Conservation (phyloP, 73 alveolate species). For the Tetrahymena borealis region DNA sequence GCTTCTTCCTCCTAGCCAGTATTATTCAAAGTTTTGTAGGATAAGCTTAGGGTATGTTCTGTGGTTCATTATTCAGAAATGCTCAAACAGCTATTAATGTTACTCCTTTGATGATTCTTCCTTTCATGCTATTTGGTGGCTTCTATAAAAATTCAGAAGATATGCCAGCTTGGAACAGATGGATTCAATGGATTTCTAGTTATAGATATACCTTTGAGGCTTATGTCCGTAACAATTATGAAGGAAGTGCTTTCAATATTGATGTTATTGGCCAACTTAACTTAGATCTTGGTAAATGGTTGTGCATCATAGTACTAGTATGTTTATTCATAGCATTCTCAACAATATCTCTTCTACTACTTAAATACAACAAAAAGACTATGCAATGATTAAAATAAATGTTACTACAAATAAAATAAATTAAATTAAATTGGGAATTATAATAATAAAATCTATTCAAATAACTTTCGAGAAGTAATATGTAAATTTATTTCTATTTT, state of each 20-base stretch:
- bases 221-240: background rate
- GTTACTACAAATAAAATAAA: too few species aligned
- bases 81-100: conserved; percentile 48
- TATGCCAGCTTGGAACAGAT: background rate
- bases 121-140: background rate
- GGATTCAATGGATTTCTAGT: background rate
- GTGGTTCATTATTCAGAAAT: conserved; percentile 43
- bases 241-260: background rate
- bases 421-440: too few species aligned
- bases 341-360: background rate
- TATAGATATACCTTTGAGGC: background rate
- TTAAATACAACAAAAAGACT: background rate
- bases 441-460: too few species aligned
- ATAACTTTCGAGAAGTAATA: too few species aligned
- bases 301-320: background rate
- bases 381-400: too few species aligned
- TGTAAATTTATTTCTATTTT: too few species aligned
- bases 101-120: background rate
- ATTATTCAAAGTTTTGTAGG: conserved; percentile 43
- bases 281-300: background rate
- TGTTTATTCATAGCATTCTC: background rate
- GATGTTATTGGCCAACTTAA: background rate
- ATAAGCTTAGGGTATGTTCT: conserved; percentile 48
- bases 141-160: background rate
- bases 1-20: conserved; percentile 50